Conservation (phyloP, 176 grass and related monocot genomes). For the Themeda triandra region DNA sequence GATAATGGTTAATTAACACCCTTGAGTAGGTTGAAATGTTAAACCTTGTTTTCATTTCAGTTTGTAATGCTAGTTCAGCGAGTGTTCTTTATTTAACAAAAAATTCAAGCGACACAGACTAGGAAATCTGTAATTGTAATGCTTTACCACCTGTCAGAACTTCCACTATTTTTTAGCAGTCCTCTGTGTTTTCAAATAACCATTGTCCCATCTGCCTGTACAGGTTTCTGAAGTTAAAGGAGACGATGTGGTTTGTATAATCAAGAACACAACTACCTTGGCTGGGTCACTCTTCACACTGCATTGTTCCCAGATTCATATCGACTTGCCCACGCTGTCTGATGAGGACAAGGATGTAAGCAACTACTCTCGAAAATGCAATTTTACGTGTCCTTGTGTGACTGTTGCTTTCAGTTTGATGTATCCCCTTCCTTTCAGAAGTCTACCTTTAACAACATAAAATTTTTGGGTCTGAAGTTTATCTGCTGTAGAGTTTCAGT, state of each 20-base stretch:
- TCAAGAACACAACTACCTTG: conserved; percentile 92
- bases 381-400: neutral
- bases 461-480: neutral
- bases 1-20: too few relatives aligned
- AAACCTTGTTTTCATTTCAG: too few relatives aligned
- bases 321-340: conserved; percentile 85
- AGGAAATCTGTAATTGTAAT: too few relatives aligned
- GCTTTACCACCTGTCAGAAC: too few relatives aligned
- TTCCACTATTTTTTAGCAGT: too few relatives aligned
- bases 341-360: conserved; percentile 83
- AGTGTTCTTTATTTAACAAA: too few relatives aligned
- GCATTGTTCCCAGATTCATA: conserved; percentile 90
- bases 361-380: neutral
- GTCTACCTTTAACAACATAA: neutral
- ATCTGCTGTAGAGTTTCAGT: neutral
- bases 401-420: neutral
- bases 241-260: conserved; percentile 83
- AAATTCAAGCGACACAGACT: too few relatives aligned
- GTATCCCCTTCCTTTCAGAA: neutral
- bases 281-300: conserved; percentile 87
- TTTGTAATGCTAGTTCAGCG: too few relatives aligned
- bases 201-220: conserved; percentile 19
- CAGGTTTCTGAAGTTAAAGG: conserved; percentile 94
- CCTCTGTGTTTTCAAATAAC: neutral
- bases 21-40: too few relatives aligned